Conservation (phyloP, 2,329 filamentous ascomycete genomes). For the Eutypella sp. region DNA sequence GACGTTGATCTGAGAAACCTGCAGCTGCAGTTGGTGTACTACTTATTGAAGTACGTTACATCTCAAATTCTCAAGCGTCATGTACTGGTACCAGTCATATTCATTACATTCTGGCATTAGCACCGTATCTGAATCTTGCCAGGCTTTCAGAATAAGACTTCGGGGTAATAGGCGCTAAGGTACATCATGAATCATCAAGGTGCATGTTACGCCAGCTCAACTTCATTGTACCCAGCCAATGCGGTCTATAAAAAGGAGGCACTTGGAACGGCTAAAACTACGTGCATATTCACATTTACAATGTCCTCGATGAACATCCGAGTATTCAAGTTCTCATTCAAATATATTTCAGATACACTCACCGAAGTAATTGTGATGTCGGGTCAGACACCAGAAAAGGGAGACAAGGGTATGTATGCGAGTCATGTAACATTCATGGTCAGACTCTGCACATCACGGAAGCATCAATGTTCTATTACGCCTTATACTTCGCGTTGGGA, state of each 20-base stretch:
- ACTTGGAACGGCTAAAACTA: not conserved
- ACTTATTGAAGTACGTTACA: too few species aligned
- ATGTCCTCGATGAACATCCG: not conserved
- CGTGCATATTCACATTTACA: not conserved
- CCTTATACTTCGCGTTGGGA: too few species aligned
- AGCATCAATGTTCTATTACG: not conserved
- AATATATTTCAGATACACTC: not conserved
- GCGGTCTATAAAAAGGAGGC: not conserved
- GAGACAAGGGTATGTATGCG: constrained; percentile 20
- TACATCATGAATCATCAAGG: not conserved
- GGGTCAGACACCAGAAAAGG: constrained; percentile 12
- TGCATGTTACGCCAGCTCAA: not conserved
- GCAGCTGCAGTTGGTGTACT: too few species aligned
- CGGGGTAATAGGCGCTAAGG: not conserved
- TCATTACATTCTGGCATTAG: too few species aligned
- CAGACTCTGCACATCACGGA: not conserved
- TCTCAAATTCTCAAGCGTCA: too few species aligned
- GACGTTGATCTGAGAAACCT: too few species aligned
- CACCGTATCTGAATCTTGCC: too few species aligned
- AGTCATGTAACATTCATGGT: not conserved
- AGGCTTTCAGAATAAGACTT: not conserved
- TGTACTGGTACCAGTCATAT: too few species aligned
- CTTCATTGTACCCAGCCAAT: not conserved
- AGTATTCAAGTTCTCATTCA: not conserved
- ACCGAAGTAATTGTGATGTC: constrained; percentile 6